Percentiles rank a stretch among this genome's conserved stretches.
phyloP scores from a whole-genome alignment of 1,284 basidiomycete genomes.

The Ganoderma sinense region DNA sequence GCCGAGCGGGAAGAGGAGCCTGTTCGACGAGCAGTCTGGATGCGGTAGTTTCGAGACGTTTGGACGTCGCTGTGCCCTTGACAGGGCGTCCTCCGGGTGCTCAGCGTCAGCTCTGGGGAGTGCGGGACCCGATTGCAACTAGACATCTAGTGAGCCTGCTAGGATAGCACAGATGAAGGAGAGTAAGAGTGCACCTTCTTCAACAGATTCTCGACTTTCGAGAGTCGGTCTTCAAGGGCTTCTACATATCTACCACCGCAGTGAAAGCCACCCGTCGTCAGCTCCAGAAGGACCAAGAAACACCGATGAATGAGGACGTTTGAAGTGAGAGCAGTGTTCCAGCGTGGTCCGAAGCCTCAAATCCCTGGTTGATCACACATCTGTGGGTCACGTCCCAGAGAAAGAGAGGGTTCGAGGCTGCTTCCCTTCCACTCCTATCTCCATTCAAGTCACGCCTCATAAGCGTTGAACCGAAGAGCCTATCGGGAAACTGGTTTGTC shows the following conservation, averaged over 20 bases:
- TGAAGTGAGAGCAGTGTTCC: too few relatives aligned
- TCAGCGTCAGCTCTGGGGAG: not conserved
- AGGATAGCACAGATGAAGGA: not conserved
- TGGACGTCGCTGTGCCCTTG: not conserved
- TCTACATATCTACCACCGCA: not conserved
- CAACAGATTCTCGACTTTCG: not conserved
- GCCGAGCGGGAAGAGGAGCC: not conserved
- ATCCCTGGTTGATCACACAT: too few relatives aligned
- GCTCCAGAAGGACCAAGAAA: not conserved
- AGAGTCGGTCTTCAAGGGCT: not conserved
- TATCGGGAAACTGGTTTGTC: too few relatives aligned
- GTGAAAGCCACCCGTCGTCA: not conserved
- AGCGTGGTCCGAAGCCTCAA: too few relatives aligned
- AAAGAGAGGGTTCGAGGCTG: too few relatives aligned
- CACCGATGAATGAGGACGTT: not conserved
- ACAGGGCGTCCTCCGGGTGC: not conserved
- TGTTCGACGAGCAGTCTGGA: not conserved
- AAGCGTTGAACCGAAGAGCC: too few relatives aligned
- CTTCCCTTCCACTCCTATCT: too few relatives aligned
- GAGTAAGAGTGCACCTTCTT: not conserved
- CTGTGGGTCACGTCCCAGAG: too few relatives aligned
- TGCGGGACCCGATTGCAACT: not conserved
- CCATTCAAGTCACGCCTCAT: too few relatives aligned
- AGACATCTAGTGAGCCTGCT: not conserved
- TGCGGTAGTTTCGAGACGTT: not conserved